Base-by-base conservation (phyloP, 306 rosid genomes). In the Citrullus mucosospermus region DNA sequence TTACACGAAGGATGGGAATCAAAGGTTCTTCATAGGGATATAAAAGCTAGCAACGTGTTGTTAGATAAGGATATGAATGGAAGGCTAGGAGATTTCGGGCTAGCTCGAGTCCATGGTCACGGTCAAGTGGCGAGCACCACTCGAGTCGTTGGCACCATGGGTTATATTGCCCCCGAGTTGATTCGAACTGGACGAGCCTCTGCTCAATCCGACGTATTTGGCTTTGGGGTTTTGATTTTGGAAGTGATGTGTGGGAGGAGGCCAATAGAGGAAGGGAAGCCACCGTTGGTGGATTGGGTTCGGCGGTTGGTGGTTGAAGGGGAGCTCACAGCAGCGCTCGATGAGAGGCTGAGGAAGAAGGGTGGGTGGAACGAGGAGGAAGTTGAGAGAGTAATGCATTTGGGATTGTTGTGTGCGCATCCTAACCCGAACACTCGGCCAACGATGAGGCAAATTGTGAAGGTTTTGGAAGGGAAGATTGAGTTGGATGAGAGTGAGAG, bases 1-100 rank as follows among this genome's bases (percentile, higher is more conserved):
- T 82, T 94, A 41, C 98, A 94, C n/a, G 98, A 94, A 18, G 97
- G 97, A 1, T 94, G 97, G 96, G 97, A 94, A 61, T 82, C 88
- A 0, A 84, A 83, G 61, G 97, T 94, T 2, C 81, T 94, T 10
- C 97, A 89, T 10, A 90, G 97, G 80, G 98, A 94, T 80, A 94
- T 94, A 14, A 94, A 94, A 78, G 97, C 97, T 3, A 90, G 96
- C 78, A 94, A 94, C 66, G 98, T 90, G 36, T 81, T 92, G 59
- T 84, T 94, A 0, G 98, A 94, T 50, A 92, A 89, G 73, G 91
- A 92, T 8, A 91, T 90, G 94, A 94, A 83, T 59, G 98, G 91
- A 58, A 88, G 85, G 78, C 81, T 92, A 2, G 97, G 98, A 15
- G 98, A 94, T 79, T 94, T 92, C 54, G 96, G 96, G 54, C 78